These are phyloP conservation scores for Globisporangium cylindrosporum DNA, from an alignment of 352 stramenopile genomes.

Conservation along the genomic window DNA sequence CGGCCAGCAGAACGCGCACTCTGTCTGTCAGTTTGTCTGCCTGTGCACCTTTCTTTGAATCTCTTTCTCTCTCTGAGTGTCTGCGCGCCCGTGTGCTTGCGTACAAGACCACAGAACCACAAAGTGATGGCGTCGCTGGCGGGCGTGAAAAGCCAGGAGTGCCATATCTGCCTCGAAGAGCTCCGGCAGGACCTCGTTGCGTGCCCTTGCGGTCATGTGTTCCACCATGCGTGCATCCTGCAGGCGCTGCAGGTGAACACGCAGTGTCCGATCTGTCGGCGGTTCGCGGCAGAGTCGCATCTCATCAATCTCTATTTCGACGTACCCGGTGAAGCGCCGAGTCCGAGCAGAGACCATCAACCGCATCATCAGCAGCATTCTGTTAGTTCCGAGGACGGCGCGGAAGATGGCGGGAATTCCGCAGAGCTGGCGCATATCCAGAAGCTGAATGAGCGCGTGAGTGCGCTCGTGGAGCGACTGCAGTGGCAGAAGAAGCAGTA, in stretches of 20 bases:
- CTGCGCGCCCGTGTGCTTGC: neutral
- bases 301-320: slow-evolving; percentile 72
- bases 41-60: neutral
- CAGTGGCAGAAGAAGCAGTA: slow-evolving; percentile 81
- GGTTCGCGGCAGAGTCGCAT: slow-evolving; percentile 35
- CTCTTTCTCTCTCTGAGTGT: neutral
- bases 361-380: neutral
- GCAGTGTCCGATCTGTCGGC: slow-evolving; percentile 74
- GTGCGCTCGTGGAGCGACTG: slow-evolving; percentile 61
- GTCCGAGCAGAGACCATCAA: neutral
- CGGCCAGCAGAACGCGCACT: neutral
- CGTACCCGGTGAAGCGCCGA: slow-evolving; percentile 28
- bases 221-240: slow-evolving; percentile 65
- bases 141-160: slow-evolving; percentile 52
- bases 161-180: slow-evolving; percentile 83
- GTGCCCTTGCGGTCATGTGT: slow-evolving; percentile 71
- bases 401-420: neutral
- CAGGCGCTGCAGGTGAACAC: slow-evolving; percentile 69
- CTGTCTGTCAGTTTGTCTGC: neutral
- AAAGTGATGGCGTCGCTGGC: slow-evolving; percentile 3
- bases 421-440: slow-evolving; percentile 24
- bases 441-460: slow-evolving; percentile 50
- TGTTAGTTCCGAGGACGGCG: neutral
- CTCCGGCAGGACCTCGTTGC: slow-evolving; percentile 55
- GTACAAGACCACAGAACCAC: neutral